Base-by-base conservation (phyloP, 1,139 yeast species). In the Debaryomyces subglobosus region DNA sequence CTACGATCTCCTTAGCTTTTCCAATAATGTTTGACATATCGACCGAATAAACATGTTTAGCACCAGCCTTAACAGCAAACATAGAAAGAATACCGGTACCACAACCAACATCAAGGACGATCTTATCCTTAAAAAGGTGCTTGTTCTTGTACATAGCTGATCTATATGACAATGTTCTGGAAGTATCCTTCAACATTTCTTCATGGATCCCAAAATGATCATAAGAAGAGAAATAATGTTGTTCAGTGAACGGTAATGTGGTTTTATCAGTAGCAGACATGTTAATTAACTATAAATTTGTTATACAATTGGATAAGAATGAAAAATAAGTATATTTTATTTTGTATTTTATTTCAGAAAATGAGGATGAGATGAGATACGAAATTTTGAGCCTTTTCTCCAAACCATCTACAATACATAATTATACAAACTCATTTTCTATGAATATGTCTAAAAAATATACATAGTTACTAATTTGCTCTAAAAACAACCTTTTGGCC, bases 31-130 rank as follows among this genome's bases (percentile, higher is more conserved):
- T 89, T 35, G 97, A 90, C 96, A 92, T 92, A 72, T 95, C 99
- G 46, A 92, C 97, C 40, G 96, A 96, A 68, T 91, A 87, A 48
- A 94, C 98, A 65, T 91, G 97, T 68, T 90, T 90, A 55, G 98
- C 98, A 56, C 98, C 99, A 18, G 97, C 95, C 64, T 87, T 86
- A 45, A 92, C 96, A n/a, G 98, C 98, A 77, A 94, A 94, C 97
- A 94, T 89, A 21, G 97, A 91, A 57, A 94, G 76, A 60, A 94
- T 90, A 58, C 99, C 99, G 10, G 98, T 94, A 59, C 99, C 99
- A 71, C 98, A 94, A 42, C 99, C 99, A 53, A 95, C 99, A 72
- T 95, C 99, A 53, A 95, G 78, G n/a, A 95, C 99, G 52, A 91
- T 74, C 76, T 94, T 95, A 70, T 83, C 97, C 68, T 91, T 89